Conservation (phyloP, 1,284 basidiomycete genomes). For the Ganoderma sinense region DNA sequence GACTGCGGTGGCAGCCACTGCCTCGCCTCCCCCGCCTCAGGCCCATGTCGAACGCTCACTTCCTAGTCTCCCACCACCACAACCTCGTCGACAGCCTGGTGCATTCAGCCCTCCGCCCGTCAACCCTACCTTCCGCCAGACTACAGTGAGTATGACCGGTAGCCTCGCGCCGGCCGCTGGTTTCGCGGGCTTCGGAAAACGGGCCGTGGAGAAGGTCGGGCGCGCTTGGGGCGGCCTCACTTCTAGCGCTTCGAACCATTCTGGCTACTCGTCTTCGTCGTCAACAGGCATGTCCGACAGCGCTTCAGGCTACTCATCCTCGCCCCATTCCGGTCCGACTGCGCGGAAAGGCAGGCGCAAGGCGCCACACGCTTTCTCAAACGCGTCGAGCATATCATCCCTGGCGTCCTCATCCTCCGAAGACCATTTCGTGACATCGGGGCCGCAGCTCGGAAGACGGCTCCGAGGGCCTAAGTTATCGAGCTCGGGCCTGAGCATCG, state of each 20-base stretch:
- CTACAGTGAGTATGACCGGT: slow-evolving; percentile 74
- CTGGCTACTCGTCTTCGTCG: slow-evolving; percentile 48
- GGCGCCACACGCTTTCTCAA: slow-evolving; percentile 65
- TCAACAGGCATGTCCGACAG: slow-evolving; percentile 26
- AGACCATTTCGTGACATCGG: slow-evolving; percentile 53
- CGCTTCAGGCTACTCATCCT: slow-evolving; percentile 45
- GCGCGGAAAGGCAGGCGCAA: slow-evolving; percentile 52
- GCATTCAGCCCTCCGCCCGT: slow-evolving; percentile 32
- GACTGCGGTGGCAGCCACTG: slow-evolving; percentile 44
- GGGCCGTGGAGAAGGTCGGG: slow-evolving; percentile 75
- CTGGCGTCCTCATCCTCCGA: slow-evolving; percentile 53
- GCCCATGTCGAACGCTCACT: slow-evolving; percentile 30
- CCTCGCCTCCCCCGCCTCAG: slow-evolving; percentile 30
- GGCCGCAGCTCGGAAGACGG: slow-evolving; percentile 61
- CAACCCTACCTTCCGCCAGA: slow-evolving; percentile 57
- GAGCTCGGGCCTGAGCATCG: slow-evolving; percentile 41
- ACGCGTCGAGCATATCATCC: slow-evolving; percentile 63
- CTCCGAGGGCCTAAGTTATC: slow-evolving; percentile 60
- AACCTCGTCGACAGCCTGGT: slow-evolving; percentile 40
- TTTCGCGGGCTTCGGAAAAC: slow-evolving; percentile 64
- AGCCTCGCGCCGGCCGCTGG: slow-evolving; percentile 73
- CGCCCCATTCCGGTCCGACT: slow-evolving; percentile 44
- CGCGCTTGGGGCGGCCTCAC: slow-evolving; percentile 41
- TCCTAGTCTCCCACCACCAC: slow-evolving; percentile 32
- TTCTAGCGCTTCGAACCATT: slow-evolving; percentile 48